Base-by-base conservation (phyloP, 352 stramenopile genomes). In the Pythium rishiriense region DNA sequence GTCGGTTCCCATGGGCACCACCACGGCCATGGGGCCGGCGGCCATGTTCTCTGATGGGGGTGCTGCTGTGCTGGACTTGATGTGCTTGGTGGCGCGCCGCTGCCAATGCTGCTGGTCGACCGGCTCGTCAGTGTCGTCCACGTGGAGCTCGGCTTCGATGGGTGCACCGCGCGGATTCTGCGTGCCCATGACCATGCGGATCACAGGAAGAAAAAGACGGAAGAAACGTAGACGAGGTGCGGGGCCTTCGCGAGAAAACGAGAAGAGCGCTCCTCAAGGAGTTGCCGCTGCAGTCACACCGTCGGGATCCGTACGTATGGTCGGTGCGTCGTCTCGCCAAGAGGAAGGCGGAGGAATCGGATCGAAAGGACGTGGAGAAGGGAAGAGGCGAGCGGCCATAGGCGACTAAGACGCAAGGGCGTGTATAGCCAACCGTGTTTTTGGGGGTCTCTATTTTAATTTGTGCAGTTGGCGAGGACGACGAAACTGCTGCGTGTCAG, bases 391-490 rank as follows among this genome's bases (percentile, higher is more conserved):
- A n/a, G n/a, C n/a, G n/a, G n/a, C 31, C 31, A 35, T 35, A 11
- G 5, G 31, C 31, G 31, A 35, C 31, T 35, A 35, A 35, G 31
- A 35, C 31, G 31, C 31, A 11, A 5, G 31, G 31, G 31, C 31
- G 10, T 10, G 10, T 35, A 35, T 10, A 10, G 31, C 31, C 31
- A 5, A 35, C 31, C 31, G 5, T 35, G 31, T 35, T 35, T 35
- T 35, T 5, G 31, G 10, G 31, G 14, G 11, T n/a, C n/a, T 51
- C 25, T 50, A 51, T 61, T 51, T 61, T 26, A 49, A 51, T 42
- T n/a, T n/a, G 41, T 41, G 33, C 53, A 61, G 53, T 51, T 17
- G 11, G 10, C 43, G 55, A 62, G 55, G 55, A 62, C 55, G 42
- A 62, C 26, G 31, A 35, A n/a, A n/a, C n/a, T n/a, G n/a, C n/a